Evolutionary conservation across 495 filamentous ascomycete species (phyloP).

Genomic region (Corynascus novoguineensis): DNA sequence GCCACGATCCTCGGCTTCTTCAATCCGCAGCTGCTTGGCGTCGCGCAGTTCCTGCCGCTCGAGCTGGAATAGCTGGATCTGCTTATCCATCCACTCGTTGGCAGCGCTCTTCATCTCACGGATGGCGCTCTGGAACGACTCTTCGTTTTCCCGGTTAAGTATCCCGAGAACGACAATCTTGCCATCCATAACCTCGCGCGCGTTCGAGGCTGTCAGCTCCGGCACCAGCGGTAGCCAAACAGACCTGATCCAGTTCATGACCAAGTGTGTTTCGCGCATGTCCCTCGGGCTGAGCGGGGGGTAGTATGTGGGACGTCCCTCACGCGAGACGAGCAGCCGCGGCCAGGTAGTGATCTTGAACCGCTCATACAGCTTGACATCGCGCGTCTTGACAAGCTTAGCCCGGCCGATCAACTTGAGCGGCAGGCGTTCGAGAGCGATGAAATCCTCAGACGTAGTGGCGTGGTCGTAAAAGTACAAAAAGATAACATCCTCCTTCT

Average conservation of each 20-base stretch:
- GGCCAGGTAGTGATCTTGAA: slow-evolving; percentile 98
- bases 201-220: slow-evolving; percentile 85
- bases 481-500: slow-evolving; percentile 92
- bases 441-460: slow-evolving; percentile 86
- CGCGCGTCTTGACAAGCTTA: slow-evolving; percentile 82
- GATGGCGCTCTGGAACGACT: slow-evolving; percentile 71
- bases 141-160: slow-evolving; percentile 68
- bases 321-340: slow-evolving; percentile 78
- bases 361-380: slow-evolving; percentile 60
- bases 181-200: slow-evolving; percentile 88
- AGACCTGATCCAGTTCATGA: slow-evolving; percentile 88
- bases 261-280: slow-evolving; percentile 77
- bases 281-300: slow-evolving; percentile 74
- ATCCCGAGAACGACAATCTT: slow-evolving; percentile 90
- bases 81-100: slow-evolving; percentile 96
- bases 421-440: slow-evolving; percentile 76
- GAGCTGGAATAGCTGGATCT: slow-evolving; percentile 78
- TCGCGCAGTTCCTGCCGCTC: slow-evolving; percentile 90
- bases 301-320: slow-evolving; percentile 85
- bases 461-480: slow-evolving; percentile 96
- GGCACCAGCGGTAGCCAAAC: slow-evolving; percentile 98
- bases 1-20: slow-evolving; percentile 90
- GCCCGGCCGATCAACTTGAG: slow-evolving; percentile 86
- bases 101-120: slow-evolving; percentile 94
- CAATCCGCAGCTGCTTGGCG: slow-evolving; percentile 88